Evolutionary conservation across 2,329 filamentous ascomycete species (phyloP).

Genomic region (Penicillium nordicum): DNA sequence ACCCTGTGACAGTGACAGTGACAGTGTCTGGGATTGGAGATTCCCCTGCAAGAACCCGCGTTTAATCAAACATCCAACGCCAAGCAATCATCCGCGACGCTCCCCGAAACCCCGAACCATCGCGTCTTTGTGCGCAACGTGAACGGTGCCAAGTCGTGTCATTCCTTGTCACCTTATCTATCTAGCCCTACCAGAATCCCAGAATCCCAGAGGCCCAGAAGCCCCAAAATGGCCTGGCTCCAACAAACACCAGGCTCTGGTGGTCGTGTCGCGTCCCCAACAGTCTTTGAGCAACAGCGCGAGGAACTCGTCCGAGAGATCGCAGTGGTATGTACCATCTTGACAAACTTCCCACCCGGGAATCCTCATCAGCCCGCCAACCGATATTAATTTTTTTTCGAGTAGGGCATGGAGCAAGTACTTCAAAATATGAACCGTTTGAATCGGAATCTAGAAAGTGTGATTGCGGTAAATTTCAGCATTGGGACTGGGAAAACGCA

Average conservation of each 20-base stretch:
- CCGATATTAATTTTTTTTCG: not conserved
- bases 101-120: not conserved
- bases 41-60: not conserved
- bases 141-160: not conserved
- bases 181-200: not conserved
- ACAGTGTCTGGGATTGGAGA: too few relatives aligned
- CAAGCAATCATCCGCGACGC: not conserved
- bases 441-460: conserved; percentile 85
- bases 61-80: not conserved
- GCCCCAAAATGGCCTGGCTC: conserved; percentile 16
- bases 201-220: not conserved
- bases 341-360: not conserved
- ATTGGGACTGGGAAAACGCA: not conserved
- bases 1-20: not conserved
- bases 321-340: conserved; percentile 40
- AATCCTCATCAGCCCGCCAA: not conserved
- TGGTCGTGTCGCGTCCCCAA: conserved; percentile 24
- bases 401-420: conserved; percentile 73
- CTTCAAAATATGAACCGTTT: conserved; percentile 94
- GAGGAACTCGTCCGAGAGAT: conserved; percentile 44
- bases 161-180: not conserved
- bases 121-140: not conserved
- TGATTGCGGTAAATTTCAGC: conserved; percentile 67
- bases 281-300: conserved; percentile 44
- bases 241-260: conserved; percentile 16